phyloP scores from a whole-genome alignment of 306 rosid genomes.

The Adenanthera pavonina region DNA sequence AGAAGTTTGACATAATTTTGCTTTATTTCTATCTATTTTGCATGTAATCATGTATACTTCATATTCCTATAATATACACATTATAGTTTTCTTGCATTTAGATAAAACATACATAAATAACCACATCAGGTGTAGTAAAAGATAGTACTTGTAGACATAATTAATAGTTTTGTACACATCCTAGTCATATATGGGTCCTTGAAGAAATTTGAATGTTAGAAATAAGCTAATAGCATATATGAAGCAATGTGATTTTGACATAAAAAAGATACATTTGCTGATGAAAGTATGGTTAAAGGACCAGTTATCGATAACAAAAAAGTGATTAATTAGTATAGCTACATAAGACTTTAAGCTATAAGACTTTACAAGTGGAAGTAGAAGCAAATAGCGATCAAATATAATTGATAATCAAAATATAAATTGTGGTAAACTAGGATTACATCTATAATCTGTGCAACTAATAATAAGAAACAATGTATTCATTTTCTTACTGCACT shows the following conservation, averaged over 20 bases:
- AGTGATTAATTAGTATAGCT: slow-evolving; percentile 7
- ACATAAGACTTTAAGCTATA: not conserved
- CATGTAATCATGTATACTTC: not conserved
- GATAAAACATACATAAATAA: slow-evolving; percentile 29
- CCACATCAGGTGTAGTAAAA: slow-evolving; percentile 16
- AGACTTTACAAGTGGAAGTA: not conserved
- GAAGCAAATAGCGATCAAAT: not conserved
- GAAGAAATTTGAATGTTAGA: slow-evolving; percentile 45
- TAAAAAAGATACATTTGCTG: not conserved
- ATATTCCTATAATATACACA: not conserved
- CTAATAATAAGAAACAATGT: not conserved
- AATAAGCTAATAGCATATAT: slow-evolving; percentile 24
- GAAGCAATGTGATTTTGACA: slow-evolving; percentile 31
- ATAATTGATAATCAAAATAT: not conserved
- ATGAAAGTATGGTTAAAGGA: slow-evolving; percentile 14
- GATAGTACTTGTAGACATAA: slow-evolving; percentile 80
- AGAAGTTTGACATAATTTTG: slow-evolving; percentile 24
- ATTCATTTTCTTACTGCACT: not conserved
- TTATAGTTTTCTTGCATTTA: slow-evolving; percentile 10
- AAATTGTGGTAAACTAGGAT: not conserved
- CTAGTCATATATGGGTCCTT: slow-evolving; percentile 99
- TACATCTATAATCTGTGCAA: not conserved
- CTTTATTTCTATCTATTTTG: not conserved
- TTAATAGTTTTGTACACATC: slow-evolving; percentile 92
- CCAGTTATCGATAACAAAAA: not conserved